Conservation (phyloP, 495 filamentous ascomycete genomes). For the Penicillium cinerascens region DNA sequence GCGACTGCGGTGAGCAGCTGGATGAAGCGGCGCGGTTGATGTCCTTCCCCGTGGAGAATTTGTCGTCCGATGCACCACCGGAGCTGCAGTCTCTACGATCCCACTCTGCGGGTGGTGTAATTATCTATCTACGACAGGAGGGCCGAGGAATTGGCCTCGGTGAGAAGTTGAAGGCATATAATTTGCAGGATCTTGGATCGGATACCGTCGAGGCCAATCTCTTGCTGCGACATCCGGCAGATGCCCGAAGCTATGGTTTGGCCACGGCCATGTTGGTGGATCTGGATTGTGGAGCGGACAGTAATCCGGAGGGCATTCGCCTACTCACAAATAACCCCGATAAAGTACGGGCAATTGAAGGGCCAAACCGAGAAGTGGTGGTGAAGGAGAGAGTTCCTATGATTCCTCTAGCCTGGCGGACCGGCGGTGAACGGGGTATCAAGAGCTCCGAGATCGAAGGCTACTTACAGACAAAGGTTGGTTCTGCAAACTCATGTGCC, state of each 20-base stretch:
- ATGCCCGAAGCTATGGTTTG: slow-evolving; percentile 89
- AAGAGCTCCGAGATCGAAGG: slow-evolving; percentile 84
- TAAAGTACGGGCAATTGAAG: slow-evolving; percentile 92
- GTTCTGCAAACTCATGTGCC: slow-evolving; percentile 3
- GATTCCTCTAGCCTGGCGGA: slow-evolving; percentile 92
- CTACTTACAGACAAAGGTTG: slow-evolving; percentile 90
- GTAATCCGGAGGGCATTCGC: slow-evolving; percentile 62
- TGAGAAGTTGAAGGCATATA: slow-evolving; percentile 97
- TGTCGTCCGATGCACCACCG: slow-evolving; percentile 32
- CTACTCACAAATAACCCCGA: slow-evolving; percentile 98
- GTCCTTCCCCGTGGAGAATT: slow-evolving; percentile 61
- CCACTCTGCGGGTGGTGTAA: slow-evolving; percentile 72
- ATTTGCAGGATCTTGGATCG: slow-evolving; percentile 89
- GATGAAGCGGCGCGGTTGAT: slow-evolving; percentile 95
- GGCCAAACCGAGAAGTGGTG: slow-evolving; percentile 77
- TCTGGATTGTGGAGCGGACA: slow-evolving; percentile 63
- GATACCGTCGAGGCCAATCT: slow-evolving; percentile 97
- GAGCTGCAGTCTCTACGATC: slow-evolving; percentile 39
- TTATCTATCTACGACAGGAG: slow-evolving; percentile 94
- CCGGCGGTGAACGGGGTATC: slow-evolving; percentile 75
- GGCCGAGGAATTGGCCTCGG: slow-evolving; percentile 91
- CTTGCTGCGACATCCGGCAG: slow-evolving; percentile 85
- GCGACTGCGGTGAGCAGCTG: slow-evolving; percentile 96
- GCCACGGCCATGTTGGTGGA: slow-evolving; percentile 92
- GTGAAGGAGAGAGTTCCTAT: slow-evolving; percentile 91